Evolutionary conservation across 495 filamentous ascomycete genomes (phyloP), one percentile per base, ranked within the genome.

Genomic region (Umbilicaria muhlenbergii): DNA sequence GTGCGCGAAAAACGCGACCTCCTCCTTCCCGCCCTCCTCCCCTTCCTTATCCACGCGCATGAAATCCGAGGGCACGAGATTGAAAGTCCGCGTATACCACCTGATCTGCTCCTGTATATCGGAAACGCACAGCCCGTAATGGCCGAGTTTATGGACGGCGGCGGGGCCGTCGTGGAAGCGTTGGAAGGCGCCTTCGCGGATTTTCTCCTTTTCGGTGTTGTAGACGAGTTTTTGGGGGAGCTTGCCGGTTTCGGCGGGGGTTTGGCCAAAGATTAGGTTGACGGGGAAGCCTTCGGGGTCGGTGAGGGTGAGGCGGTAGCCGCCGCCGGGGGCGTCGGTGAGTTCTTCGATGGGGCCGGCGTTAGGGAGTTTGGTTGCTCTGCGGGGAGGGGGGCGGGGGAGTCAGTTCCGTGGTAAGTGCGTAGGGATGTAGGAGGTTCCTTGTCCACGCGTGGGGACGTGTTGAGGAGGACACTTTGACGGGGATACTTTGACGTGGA

Each of bases 131-230:
- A 78, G 54, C 8, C 81, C 82, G 41, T 77, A 86, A 57, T 86
- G 81, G 3, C 81, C 82, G 1, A 86, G 66, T 64, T 85, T 86
- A 60, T 85, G 76, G 0, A 85, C 66, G 0, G 75, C 71, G 1
- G 79, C 77, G 1, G 82, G 81, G 8, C 81, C 77, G 8, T 61
- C 61, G 4, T 65, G 48, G 48, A 70, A 59, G 15, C 61, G 49
- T 14, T 59, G 59, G 42, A 63, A 62, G 35, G 48, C 46, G 3
- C 53, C 49, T 5, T 42, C 18, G 5, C 61, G 50, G n/a, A 51
- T 48, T 41, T 65, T 63, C 2, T 65, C 59, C 11, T 32, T 19
- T 19, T 59, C 54, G 18, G 49, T 56, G 36, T 64, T 63, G 31
- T 54, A 34, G 10, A 47, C 51, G 32, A 60, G 43, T 21, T 55